phyloP scores from a whole-genome alignment of 2,329 filamentous ascomycete genomes.

The Paraconiothyrium brasiliense region DNA sequence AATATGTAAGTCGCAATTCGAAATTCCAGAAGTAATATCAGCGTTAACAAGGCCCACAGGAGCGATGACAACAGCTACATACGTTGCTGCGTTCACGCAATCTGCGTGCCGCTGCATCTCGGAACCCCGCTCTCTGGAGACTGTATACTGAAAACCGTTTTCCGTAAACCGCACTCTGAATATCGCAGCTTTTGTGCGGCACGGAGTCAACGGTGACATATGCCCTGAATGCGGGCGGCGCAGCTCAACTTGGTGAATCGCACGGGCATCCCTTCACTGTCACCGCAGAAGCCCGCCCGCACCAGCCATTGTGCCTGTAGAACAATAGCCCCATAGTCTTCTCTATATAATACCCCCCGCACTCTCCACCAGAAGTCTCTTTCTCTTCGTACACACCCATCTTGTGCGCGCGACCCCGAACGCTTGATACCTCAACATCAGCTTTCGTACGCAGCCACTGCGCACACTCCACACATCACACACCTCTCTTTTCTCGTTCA shows the following conservation, averaged over 20 bases:
- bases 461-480: not conserved
- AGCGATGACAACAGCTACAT: no score
- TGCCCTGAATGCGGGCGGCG: not conserved
- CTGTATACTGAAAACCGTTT: not conserved
- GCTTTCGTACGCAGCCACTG: not conserved
- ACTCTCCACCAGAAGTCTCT: not conserved
- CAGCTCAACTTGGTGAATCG: not conserved
- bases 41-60: not conserved
- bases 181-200: not conserved
- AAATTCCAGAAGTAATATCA: not conserved
- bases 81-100: no score
- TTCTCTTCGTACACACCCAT: not conserved
- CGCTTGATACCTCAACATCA: not conserved
- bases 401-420: not conserved
- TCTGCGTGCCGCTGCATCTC: no score
- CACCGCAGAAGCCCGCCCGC: not conserved
- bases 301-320: not conserved
- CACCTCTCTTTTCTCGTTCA: not conserved
- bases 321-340: not conserved
- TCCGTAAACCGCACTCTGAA: not conserved
- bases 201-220: not conserved
- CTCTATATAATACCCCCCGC: not conserved
- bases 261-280: not conserved
- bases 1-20: no score
- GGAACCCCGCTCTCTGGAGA: not conserved